Evolutionary conservation across 148 eudicot genomes (phyloP), one percentile per base, ranked within the genome.

Genomic region (Chenopodium suecicum): DNA sequence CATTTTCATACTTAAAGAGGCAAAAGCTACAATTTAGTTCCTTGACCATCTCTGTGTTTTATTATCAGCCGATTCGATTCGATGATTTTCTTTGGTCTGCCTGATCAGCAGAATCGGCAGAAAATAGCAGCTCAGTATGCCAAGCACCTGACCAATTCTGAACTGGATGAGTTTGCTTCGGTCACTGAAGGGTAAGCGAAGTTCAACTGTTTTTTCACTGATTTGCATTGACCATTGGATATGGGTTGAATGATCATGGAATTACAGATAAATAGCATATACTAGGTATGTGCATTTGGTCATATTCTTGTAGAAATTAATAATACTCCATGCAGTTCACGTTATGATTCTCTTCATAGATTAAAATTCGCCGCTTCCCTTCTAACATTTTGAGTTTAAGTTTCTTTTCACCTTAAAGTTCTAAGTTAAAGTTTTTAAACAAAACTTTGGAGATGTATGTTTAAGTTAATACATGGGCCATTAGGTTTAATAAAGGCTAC

Each of bases 91-190:
- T 91, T 94, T 84, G 94, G 89, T 82, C 88, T 94, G 54, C 99
- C 98, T 56, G 93, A 94, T 88, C 85, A 87, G 70, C 89, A 84
- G 80, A 94, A 94, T 82, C 97, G 99, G 71, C 88, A 87, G 84
- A 93, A 90, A 81, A 96, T 96, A 82, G 98, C 89, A 56, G 90
- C 94, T 83, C 97, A 96, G 88, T 96, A 94, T 84, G 98, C 98
- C 66, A 96, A 94, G 88, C 99, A 96, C 84, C 86, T 96, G 83
- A 83, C 91, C 77, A 80, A 88, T 79, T 64, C 91, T 27, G 98
- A 94, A 77, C 69, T 96, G 82, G 83, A 85, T 69, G 93, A 89
- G 83, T 90, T 96, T 78, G 97, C 99, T 62, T 27, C 84, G 52
- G 88, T 86, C 75, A 83, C 95, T 23, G 93, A 91, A 84, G 95